Conservation (phyloP, 345 rosid species). For the Citrus cavaleriei region DNA sequence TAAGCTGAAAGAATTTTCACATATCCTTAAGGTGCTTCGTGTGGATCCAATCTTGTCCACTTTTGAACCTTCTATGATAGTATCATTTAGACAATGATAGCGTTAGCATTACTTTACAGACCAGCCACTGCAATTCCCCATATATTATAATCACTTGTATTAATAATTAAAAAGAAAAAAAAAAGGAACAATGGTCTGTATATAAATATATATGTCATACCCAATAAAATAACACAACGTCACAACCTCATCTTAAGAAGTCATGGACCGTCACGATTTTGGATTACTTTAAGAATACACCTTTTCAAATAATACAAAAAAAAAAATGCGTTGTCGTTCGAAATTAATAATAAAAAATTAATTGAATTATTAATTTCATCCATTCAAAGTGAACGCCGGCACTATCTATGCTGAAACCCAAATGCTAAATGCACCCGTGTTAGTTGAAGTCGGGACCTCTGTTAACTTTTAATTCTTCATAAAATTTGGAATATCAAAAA, state of each 20-base stretch:
- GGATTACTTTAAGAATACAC: background rate
- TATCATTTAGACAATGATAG: background rate
- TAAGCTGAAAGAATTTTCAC: background rate
- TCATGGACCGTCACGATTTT: background rate
- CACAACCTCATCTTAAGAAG: background rate
- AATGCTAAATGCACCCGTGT: background rate
- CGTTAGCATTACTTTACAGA: background rate
- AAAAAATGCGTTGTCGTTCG: background rate
- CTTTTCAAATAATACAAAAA: background rate
- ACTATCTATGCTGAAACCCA: background rate
- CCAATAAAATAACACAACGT: background rate
- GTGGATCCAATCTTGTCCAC: background rate
- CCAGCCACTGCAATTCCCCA: no score
- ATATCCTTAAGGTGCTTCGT: background rate
- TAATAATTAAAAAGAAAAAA: background rate
- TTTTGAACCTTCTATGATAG: background rate
- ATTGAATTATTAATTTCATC: background rate
- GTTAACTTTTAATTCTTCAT: no score
- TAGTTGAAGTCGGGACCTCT: no score
- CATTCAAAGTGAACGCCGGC: background rate
- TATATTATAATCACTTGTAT: no score
- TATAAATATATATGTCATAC: no score
- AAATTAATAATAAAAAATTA: background rate
- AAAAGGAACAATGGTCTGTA: background rate
- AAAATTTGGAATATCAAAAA: no score